A percentile compares a stretch with the other conserved stretches of the same genome.
These are phyloP conservation scores for Calocybe gangraenosa DNA, from an alignment of 768 basidiomycete genomes.

Conservation along the genomic window DNA sequence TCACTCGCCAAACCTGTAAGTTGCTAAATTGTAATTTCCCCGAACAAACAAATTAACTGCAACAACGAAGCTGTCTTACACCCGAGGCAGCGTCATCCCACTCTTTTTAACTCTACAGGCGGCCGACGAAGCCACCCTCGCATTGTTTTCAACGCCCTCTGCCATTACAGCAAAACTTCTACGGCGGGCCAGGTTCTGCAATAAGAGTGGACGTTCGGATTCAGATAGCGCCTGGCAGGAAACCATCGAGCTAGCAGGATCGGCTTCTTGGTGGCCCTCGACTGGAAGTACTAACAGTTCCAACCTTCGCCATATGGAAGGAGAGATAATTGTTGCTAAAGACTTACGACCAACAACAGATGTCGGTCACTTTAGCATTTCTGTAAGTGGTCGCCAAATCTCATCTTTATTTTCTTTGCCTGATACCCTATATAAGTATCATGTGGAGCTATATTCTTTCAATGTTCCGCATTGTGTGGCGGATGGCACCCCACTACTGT, in stretches of 20 bases:
- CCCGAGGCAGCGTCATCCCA: slow-evolving; percentile 46
- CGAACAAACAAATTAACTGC: not conserved
- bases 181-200: slow-evolving; percentile 39
- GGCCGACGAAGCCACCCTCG: slow-evolving; percentile 32
- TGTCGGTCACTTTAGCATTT: slow-evolving; percentile 49
- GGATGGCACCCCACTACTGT: slow-evolving; percentile 34
- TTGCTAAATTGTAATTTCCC: slow-evolving; percentile 2
- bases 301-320: slow-evolving; percentile 40
- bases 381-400: slow-evolving; percentile 28
- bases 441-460: slow-evolving; percentile 43
- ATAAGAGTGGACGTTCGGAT: slow-evolving; percentile 29
- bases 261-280: slow-evolving; percentile 48
- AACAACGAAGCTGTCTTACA: slow-evolving; percentile 36
- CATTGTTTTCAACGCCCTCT: slow-evolving; percentile 37
- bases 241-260: slow-evolving; percentile 36
- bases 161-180: slow-evolving; percentile 35
- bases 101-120: slow-evolving; percentile 40
- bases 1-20: slow-evolving; percentile 45
- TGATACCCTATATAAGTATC: slow-evolving; percentile 31
- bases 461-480: slow-evolving; percentile 33
- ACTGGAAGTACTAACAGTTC: slow-evolving; percentile 23
- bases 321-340: slow-evolving; percentile 49
- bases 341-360: slow-evolving; percentile 46
- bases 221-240: slow-evolving; percentile 43
- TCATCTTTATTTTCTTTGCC: slow-evolving; percentile 3